These are phyloP conservation scores for Trichoderma semiorbis DNA, from an alignment of 2,329 filamentous ascomycete species.

Conservation along the genomic window DNA sequence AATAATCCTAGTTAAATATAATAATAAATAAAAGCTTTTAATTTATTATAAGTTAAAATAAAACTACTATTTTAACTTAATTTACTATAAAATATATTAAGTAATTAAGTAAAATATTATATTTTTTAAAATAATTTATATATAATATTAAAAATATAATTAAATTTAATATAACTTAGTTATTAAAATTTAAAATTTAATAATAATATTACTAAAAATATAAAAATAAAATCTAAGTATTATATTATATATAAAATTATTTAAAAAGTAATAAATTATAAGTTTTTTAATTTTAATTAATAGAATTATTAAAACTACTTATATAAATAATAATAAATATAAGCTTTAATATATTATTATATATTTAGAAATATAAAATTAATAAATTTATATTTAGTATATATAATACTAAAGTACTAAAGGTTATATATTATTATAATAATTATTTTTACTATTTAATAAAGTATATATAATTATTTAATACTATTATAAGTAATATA, in stretches of 20 bases:
- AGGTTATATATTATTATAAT: neutral
- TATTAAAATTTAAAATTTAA: neutral
- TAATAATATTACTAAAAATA: neutral
- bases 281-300: neutral
- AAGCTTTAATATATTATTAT: neutral
- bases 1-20: neutral
- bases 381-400: neutral
- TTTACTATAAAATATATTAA: neutral
- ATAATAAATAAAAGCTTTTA: neutral
- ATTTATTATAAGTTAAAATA: neutral
- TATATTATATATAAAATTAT: neutral
- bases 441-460: neutral
- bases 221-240: neutral
- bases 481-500: no score
- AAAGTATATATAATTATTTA: neutral
- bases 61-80: neutral
- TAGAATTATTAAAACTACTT: neutral
- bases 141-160: neutral
- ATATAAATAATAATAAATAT: neutral
- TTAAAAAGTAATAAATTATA: neutral
- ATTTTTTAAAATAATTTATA: neutral
- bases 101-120: neutral
- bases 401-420: neutral
- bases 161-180: neutral
- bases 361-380: neutral